phyloP scores from a whole-genome alignment of 1,139 yeast species.

The Scheffersomyces illinoinensis region DNA sequence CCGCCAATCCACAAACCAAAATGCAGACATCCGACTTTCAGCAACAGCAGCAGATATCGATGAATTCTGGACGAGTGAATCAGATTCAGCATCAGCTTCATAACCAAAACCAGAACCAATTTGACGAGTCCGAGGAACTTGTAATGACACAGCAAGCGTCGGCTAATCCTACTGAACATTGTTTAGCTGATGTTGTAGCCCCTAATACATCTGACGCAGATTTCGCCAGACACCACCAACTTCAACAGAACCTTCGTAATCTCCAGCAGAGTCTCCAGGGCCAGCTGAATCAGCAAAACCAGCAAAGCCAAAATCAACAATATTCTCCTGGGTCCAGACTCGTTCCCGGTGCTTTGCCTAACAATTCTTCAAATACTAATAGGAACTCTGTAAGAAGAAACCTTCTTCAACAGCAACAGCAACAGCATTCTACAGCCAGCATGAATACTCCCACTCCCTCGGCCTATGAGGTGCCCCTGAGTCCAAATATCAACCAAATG shows the following conservation, averaged over 20 bases:
- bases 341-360: not conserved
- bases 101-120: slow-evolving; percentile 2
- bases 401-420: slow-evolving; percentile 8
- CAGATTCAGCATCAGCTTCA: slow-evolving; percentile 1
- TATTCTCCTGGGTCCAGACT: slow-evolving; percentile 1
- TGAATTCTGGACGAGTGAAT: not conserved
- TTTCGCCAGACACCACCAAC: not conserved
- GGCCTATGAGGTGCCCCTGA: slow-evolving; percentile 44
- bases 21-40: slow-evolving; percentile 11
- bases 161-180: not conserved
- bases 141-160: not conserved
- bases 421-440: slow-evolving; percentile 6
- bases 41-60: slow-evolving; percentile 1
- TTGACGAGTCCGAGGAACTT: not conserved
- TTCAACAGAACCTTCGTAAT: not conserved
- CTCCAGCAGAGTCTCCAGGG: not conserved
- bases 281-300: not conserved
- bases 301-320: not conserved
- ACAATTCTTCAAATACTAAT: not conserved
- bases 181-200: not conserved
- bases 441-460: slow-evolving; percentile 46
- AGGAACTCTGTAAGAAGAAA: slow-evolving; percentile 7
- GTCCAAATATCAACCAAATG: slow-evolving; percentile 37
- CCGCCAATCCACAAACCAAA: slow-evolving; percentile 26
- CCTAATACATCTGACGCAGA: not conserved